phyloP scores from a whole-genome alignment of 148 eudicot species.

The Rhododendron griersonianum region DNA sequence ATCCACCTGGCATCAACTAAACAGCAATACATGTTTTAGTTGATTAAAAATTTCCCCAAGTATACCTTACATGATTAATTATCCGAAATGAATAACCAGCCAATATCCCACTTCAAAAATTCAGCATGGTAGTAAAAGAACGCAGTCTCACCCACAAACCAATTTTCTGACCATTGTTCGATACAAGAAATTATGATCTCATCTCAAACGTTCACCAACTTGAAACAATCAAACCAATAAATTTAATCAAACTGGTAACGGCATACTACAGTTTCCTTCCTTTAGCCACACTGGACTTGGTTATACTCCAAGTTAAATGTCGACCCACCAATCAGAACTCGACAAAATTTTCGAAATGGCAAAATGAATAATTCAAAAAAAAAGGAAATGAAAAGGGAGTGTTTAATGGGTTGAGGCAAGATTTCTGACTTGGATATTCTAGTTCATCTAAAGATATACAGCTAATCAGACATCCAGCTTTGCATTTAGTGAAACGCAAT shows the following conservation, averaged over 20 bases:
- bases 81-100: slow-evolving; percentile 10
- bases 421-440: neutral
- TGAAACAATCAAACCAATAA: neutral
- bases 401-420: neutral
- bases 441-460: neutral
- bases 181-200: neutral
- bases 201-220: neutral
- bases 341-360: neutral
- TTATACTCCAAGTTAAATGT: neutral
- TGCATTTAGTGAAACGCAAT: no score
- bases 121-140: neutral
- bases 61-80: neutral
- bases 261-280: neutral
- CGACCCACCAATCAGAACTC: neutral
- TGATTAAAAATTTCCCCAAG: neutral
- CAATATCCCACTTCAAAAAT: neutral
- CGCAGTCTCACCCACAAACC: neutral
- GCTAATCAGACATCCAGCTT: neutral
- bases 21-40: neutral
- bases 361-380: neutral
- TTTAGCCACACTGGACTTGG: neutral
- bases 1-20: neutral
- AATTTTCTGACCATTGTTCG: neutral
- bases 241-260: neutral
- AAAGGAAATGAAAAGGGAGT: neutral